phyloP scores from a whole-genome alignment of 2,329 filamentous ascomycete species.

The Neocucurbitaria cava region DNA sequence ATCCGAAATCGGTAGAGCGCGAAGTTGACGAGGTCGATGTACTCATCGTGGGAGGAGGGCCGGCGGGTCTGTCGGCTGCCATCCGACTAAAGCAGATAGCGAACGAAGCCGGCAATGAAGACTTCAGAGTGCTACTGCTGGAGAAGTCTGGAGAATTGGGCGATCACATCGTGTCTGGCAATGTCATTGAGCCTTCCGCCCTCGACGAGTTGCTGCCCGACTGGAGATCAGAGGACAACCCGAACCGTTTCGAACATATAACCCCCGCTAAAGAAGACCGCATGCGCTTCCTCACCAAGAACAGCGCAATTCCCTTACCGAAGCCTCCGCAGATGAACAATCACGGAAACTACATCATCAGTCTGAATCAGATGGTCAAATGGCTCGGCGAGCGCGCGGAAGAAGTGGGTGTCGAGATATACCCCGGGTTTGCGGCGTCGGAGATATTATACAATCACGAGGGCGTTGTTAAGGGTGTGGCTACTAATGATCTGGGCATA shows the following conservation, averaged over 20 bases:
- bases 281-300: slow-evolving; percentile 94
- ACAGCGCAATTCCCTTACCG: slow-evolving; percentile 77
- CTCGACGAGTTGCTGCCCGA: slow-evolving; percentile 91
- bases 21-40: slow-evolving; percentile 95
- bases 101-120: slow-evolving; percentile 92
- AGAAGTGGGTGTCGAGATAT: slow-evolving; percentile 93
- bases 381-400: slow-evolving; percentile 98
- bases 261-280: slow-evolving; percentile 84
- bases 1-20: slow-evolving; percentile 70
- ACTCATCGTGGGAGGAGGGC: slow-evolving; percentile 95
- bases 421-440: slow-evolving; percentile 92
- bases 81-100: slow-evolving; percentile 96
- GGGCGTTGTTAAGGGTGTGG: slow-evolving; percentile 90
- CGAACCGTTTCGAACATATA: slow-evolving; percentile 82
- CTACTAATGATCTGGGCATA: slow-evolving; percentile 93
- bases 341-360: slow-evolving; percentile 96
- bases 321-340: slow-evolving; percentile 98
- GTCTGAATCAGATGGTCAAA: slow-evolving; percentile 90
- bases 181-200: slow-evolving; percentile 88
- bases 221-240: slow-evolving; percentile 90
- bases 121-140: slow-evolving; percentile 89
- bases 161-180: slow-evolving; percentile 93
- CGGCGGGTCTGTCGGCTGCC: slow-evolving; percentile 88
- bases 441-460: slow-evolving; percentile 88
- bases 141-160: slow-evolving; percentile 97